These are phyloP conservation scores for Porcisia deanei DNA, from an alignment of 208 protist genomes.

Conservation along the genomic window DNA sequence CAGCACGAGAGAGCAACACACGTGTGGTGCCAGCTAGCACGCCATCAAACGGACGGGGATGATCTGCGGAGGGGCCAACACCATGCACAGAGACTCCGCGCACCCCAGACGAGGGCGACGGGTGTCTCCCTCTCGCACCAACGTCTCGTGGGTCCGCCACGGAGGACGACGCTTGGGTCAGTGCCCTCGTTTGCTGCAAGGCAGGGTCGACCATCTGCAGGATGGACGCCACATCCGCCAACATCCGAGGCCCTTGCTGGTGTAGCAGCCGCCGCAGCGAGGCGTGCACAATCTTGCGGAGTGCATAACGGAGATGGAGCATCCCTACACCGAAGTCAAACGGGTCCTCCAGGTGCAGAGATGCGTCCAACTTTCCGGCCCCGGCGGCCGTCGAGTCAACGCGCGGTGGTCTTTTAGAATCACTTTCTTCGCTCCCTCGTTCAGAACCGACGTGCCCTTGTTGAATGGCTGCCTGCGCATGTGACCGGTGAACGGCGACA, in stretches of 20 bases:
- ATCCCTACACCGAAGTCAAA: constrained; percentile 77
- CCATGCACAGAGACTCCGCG: background rate
- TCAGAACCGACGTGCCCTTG: background rate
- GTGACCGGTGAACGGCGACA: constrained; percentile 44
- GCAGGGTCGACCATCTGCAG: constrained; percentile 43
- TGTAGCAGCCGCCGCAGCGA: constrained; percentile 64
- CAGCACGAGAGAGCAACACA: constrained; percentile 58
- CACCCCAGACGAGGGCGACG: background rate
- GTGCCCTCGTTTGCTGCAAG: constrained; percentile 9
- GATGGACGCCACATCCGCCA: constrained; percentile 73
- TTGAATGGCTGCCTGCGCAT: constrained; percentile 32
- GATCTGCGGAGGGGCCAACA: background rate
- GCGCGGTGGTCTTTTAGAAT: background rate
- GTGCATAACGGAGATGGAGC: constrained; percentile 82
- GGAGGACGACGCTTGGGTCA: background rate
- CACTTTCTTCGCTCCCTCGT: background rate
- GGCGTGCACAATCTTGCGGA: constrained; percentile 84
- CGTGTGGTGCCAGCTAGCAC: constrained; percentile 77
- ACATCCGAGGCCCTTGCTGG: constrained; percentile 51
- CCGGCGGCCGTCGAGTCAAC: background rate
- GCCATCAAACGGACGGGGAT: constrained; percentile 33
- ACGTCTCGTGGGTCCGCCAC: background rate
- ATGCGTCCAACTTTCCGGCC: constrained; percentile 47
- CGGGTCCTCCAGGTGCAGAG: constrained; percentile 73
- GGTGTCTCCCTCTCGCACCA: background rate